phyloP scores from a whole-genome alignment of 805 yeast species.

The Naumovozyma baii region DNA sequence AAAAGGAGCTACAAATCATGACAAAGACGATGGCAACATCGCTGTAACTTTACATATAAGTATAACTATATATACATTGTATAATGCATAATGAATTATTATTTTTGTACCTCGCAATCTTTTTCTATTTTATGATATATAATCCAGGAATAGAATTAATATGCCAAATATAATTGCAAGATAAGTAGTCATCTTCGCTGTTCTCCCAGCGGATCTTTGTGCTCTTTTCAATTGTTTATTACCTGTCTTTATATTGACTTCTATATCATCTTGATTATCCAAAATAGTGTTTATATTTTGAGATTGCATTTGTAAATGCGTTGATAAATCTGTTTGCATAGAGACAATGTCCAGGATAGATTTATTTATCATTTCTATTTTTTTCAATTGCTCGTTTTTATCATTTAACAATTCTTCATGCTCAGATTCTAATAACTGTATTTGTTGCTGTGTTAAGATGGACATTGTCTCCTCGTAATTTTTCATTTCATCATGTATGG shows the following conservation, averaged over 20 bases:
- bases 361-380: conserved; percentile 49
- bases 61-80: no score
- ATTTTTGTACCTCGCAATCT: no score
- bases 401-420: conserved; percentile 44
- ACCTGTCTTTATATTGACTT: conserved; percentile 57
- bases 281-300: conserved; percentile 54
- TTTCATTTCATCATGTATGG: conserved; percentile 27
- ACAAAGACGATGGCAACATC: no score
- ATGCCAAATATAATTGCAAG: conserved; percentile 48
- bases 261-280: conserved; percentile 59
- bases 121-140: conserved; percentile 27
- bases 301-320: conserved; percentile 64
- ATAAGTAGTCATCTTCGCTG: conserved; percentile 48
- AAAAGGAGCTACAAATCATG: not conserved
- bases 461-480: conserved; percentile 30
- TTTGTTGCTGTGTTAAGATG: conserved; percentile 40
- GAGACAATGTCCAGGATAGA: conserved; percentile 66
- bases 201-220: conserved; percentile 49
- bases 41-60: no score
- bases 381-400: conserved; percentile 51
- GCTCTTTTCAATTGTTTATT: conserved; percentile 64
- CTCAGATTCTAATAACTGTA: conserved; percentile 49
- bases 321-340: conserved; percentile 62
- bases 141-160: conserved; percentile 47
- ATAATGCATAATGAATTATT: not conserved